These are phyloP conservation scores for Vigna nakashimae DNA, from an alignment of 306 rosid species.

Conservation along the genomic window DNA sequence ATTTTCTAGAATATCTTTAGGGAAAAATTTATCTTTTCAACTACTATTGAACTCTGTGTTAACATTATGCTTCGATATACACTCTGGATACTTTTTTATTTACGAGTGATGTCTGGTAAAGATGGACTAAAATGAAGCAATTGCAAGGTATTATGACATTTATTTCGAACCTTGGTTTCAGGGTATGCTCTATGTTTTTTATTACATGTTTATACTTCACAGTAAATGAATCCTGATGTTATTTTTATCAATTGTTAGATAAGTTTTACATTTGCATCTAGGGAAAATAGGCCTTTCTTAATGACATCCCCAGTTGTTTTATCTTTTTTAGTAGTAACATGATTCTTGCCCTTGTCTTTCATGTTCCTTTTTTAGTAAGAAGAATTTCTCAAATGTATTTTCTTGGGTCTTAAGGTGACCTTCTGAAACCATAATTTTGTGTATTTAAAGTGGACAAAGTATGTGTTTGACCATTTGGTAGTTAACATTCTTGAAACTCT, in stretches of 20 bases:
- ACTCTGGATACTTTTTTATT: constrained; percentile 40
- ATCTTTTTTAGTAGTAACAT: constrained; percentile 9
- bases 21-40: constrained; percentile 30
- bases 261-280: constrained; percentile 17
- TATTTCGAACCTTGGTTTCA: constrained; percentile 52
- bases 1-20: constrained; percentile 6
- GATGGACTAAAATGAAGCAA: constrained; percentile 4
- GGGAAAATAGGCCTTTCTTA: constrained; percentile 25
- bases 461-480: constrained; percentile 15
- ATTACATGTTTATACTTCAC: background rate
- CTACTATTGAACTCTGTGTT: constrained; percentile 28
- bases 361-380: constrained; percentile 21
- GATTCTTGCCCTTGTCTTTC: constrained; percentile 15
- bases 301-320: background rate
- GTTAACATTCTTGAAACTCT: constrained; percentile 17
- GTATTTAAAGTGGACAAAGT: constrained; percentile 26
- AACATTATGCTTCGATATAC: background rate
- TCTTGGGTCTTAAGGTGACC: constrained; percentile 23
- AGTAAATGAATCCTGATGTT: background rate
- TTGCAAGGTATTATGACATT: constrained; percentile 13
- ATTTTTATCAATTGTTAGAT: constrained; percentile 26
- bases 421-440: constrained; percentile 20
- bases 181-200: constrained; percentile 33
- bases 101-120: constrained; percentile 39
- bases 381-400: background rate